Base-by-base conservation (phyloP, 1,139 yeast genomes). In the Geotrichum citri-aurantii region DNA sequence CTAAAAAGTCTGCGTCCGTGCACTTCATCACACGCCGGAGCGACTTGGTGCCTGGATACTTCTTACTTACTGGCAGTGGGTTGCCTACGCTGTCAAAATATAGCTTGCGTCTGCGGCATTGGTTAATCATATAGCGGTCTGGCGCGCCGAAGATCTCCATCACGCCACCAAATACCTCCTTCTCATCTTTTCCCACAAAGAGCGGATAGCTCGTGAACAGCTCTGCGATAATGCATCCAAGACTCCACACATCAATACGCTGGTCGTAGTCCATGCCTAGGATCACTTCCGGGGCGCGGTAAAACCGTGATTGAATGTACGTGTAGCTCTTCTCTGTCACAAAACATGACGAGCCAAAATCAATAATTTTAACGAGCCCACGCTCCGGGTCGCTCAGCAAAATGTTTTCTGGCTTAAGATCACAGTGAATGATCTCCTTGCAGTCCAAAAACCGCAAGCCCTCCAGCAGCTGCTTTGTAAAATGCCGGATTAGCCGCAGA, bases 291-390 rank as follows among this genome's bases (percentile, higher is more conserved):
- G 97, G 99, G 0, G 97, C 90, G 61, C 99, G 79, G 73, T 95
- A 95, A 70, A 93, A 95, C 61, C 99, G 79, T 7, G 97, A 90
- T 71, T 95, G 99, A 62, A 95, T 91, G 71, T 95, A 95, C 0
- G 98, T 89, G 74, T 91, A 93, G 4, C 92, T 79, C 0, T 96
- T 89, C 67, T 90, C 95, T 55, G 90, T 77, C 61, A 93, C 95
- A 68, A 89, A 93, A 72, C 99, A 95, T 0, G 99, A 96, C 10
- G 95, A 84, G 0, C 99, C 99, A 75, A 95, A 95, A 74, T 95
- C 99, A 67, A 95, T 92, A 51, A 95, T 88, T 71, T 93, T 95
- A 61, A 95, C 83, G 58, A 86, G 88, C 2, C 98, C 96, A 62
- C 85, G 83, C 58, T 88, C 83, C 1, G 93, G 84, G 58, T 86